Conservation (phyloP, 2,329 filamentous ascomycete species). For the Aspergillus sojae region DNA sequence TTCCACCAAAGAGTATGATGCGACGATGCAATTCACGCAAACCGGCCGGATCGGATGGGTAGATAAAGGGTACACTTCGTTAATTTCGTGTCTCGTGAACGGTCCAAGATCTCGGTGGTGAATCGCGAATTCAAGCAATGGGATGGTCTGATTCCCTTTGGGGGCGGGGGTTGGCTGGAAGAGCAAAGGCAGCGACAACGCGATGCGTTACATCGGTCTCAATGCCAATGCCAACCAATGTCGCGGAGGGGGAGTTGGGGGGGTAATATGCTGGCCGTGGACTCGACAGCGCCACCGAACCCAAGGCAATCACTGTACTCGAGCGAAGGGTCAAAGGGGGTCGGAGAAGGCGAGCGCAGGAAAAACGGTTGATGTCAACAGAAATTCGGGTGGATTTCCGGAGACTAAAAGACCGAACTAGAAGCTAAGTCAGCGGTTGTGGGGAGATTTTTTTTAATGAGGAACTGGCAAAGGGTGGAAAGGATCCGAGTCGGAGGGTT, state of each 20-base stretch:
- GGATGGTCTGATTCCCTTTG: slow-evolving; percentile 15
- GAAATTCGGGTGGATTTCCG: slow-evolving; percentile 11
- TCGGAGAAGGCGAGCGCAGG: slow-evolving; percentile 4
- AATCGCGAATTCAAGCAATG: slow-evolving; percentile 10
- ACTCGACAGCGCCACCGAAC: not conserved
- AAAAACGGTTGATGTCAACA: slow-evolving; percentile 10
- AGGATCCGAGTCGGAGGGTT: slow-evolving; percentile 4
- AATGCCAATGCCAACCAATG: slow-evolving; percentile 19
- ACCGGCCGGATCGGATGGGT: not conserved
- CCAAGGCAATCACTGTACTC: not conserved
- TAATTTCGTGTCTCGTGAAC: not conserved
- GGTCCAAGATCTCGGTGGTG: not conserved
- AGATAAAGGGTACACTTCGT: slow-evolving; percentile 1
- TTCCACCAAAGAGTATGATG: not conserved
- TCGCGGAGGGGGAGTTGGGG: slow-evolving; percentile 4
- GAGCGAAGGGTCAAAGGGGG: slow-evolving; percentile 4
- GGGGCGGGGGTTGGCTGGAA: slow-evolving; percentile 19
- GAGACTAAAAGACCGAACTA: slow-evolving; percentile 10
- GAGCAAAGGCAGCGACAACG: slow-evolving; percentile 25
- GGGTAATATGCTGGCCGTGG: not conserved
- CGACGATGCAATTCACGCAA: not conserved
- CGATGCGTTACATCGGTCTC: slow-evolving; percentile 30
- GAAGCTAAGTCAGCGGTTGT: slow-evolving; percentile 9
- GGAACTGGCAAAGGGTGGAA: slow-evolving; percentile 1
- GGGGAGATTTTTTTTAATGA: not conserved